These are phyloP conservation scores for Fusarium sambucinum DNA, from an alignment of 2,329 filamentous ascomycete genomes.

Conservation along the genomic window DNA sequence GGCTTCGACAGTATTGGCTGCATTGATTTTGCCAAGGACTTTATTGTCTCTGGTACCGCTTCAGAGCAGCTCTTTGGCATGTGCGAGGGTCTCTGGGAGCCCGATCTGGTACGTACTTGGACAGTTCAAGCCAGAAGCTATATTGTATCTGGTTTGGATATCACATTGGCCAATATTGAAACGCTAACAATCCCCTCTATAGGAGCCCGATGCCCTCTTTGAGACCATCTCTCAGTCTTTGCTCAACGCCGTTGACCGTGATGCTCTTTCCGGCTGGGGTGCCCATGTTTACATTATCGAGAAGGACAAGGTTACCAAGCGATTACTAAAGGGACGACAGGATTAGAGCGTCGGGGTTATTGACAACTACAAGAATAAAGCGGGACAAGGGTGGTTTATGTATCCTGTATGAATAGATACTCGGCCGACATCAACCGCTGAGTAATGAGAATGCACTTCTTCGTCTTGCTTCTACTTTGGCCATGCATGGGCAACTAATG, in stretches of 20 bases:
- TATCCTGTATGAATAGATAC: constrained; percentile 55
- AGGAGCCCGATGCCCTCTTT: constrained; percentile 92
- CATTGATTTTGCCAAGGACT: constrained; percentile 99
- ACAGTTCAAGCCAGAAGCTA: background rate
- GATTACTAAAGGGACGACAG: constrained; percentile 97
- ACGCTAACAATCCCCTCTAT: constrained; percentile 31
- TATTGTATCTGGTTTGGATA: background rate
- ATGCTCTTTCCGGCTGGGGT: constrained; percentile 97
- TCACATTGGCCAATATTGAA: background rate
- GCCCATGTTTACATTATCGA: constrained; percentile 99
- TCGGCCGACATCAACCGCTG: constrained; percentile 43
- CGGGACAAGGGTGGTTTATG: constrained; percentile 38
- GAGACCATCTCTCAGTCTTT: constrained; percentile 98
- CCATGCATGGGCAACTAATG: background rate
- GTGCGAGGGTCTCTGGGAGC: constrained; percentile 98
- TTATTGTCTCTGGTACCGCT: constrained; percentile 96
- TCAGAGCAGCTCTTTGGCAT: constrained; percentile 99
- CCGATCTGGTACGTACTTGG: constrained; percentile 81
- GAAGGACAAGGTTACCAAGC: constrained; percentile 99
- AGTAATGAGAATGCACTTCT: constrained; percentile 46
- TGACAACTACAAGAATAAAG: constrained; percentile 31
- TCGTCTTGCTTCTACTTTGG: constrained; percentile 11
- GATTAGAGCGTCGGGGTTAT: constrained; percentile 67
- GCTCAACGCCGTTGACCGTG: constrained; percentile 94
- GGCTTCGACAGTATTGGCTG: constrained; percentile 99